Evolutionary conservation across 495 filamentous ascomycete species (phyloP), one percentile per base, ranked within the genome.

Genomic region (Letharia columbiana): DNA sequence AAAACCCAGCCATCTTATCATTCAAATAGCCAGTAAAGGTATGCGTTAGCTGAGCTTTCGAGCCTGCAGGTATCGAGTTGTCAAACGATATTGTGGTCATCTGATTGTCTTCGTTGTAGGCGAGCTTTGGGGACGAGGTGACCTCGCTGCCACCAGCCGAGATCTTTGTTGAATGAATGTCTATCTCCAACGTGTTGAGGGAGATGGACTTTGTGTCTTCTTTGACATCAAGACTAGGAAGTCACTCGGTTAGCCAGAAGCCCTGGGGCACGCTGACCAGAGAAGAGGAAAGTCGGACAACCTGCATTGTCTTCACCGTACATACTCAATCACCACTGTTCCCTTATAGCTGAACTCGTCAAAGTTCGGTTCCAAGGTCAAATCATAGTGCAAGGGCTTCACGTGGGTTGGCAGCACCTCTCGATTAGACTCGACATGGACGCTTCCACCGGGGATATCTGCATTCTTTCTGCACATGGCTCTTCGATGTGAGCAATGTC

Each of bases 171-270:
- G 80, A 85, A 73, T 93, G 86, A 69, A 97, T 90, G 35, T 93
- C 85, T 70, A 98, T 81, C 71, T 97, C 89, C 69, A 91, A 79
- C 62, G 89, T 87, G 76, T 98, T 96, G 68, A 98, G 84, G 45
- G 91, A 86, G 72, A 98, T 87, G 35, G 90, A 91, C 69, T 81
- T 91, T 68, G 90, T 89, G 70, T 94, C 89, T 73, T 96, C 91
- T 65, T 82, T 80, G 45, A 97, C 88, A 72, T 96, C 88, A 71
- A 98, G 85, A 69, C 81, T 80, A 73, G 57, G 12, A 2, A 64
- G 62, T 20, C 31, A 28, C 49, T 61, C 62, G 18, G 50, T 71
- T 10, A 75, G 79, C 23, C 73, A 77, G 35, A 74, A 75, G 40
- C 77, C 77, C 11, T 76, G 75, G 9, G 75, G 75, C 15, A 79